A percentile compares a stretch with the other conserved stretches of the same genome.
Conservation (phyloP, 1,284 basidiomycete species). For the Ganoderma resinaceum region DNA sequence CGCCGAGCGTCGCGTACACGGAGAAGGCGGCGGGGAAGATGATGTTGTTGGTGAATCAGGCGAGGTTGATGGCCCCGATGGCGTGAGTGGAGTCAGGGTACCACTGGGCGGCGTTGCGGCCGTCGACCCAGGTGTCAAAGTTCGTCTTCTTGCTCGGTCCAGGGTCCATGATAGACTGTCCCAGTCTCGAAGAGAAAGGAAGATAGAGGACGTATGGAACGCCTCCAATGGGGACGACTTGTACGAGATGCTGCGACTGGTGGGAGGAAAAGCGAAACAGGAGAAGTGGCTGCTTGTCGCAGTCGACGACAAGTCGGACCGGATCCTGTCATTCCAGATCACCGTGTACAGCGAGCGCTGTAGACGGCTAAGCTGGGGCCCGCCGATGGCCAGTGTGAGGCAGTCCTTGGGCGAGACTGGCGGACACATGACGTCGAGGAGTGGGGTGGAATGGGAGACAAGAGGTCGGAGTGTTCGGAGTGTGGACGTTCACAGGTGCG, state of each 20-base stretch:
- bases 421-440: too few relatives aligned
- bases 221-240: background rate
- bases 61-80: slow-evolving; percentile 20
- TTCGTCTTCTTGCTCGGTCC: slow-evolving; percentile 5
- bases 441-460: too few relatives aligned
- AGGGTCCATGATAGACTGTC: slow-evolving; percentile 1
- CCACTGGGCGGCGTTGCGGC: slow-evolving; percentile 10
- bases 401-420: too few relatives aligned
- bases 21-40: slow-evolving; percentile 23
- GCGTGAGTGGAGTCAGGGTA: slow-evolving; percentile 16
- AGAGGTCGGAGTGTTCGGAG: too few relatives aligned
- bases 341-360: too few relatives aligned
- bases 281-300: background rate
- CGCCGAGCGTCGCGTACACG: slow-evolving; percentile 16
- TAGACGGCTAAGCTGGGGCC: too few relatives aligned
- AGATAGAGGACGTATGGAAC: background rate
- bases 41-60: slow-evolving; percentile 15
- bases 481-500: too few relatives aligned
- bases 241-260: background rate
- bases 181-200: background rate
- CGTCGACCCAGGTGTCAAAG: slow-evolving; percentile 16
- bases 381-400: too few relatives aligned
- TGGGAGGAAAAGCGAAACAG: background rate
- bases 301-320: too few relatives aligned
- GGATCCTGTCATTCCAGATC: too few relatives aligned